A percentile compares a stretch with the other conserved stretches of the same genome.
Evolutionary conservation across 495 filamentous ascomycete genomes (phyloP).

Genomic region (Penicillium riverlandense): DNA sequence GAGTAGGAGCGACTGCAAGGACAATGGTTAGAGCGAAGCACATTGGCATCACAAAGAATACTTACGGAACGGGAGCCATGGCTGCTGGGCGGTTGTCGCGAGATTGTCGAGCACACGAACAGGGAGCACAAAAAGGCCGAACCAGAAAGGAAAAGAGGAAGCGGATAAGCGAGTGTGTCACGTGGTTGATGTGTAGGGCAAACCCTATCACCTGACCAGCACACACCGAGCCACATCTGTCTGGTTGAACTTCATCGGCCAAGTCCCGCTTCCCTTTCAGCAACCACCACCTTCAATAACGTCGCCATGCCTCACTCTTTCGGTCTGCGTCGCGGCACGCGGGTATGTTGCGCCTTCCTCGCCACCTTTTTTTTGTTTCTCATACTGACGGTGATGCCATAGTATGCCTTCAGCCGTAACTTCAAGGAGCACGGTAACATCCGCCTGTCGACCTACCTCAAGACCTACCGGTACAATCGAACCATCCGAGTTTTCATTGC

Average conservation of each 20-base stretch:
- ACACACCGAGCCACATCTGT: slow-evolving; percentile 4
- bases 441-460: slow-evolving; percentile 82
- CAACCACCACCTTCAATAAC: slow-evolving; percentile 41
- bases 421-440: slow-evolving; percentile 95
- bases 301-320: slow-evolving; percentile 89
- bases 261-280: slow-evolving; percentile 6
- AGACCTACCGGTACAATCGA: slow-evolving; percentile 70
- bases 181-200: neutral
- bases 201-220: slow-evolving; percentile 3
- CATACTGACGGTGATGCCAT: no score
- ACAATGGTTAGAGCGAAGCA: slow-evolving; percentile 25
- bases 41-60: slow-evolving; percentile 11
- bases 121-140: neutral
- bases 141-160: neutral
- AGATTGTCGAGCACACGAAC: slow-evolving; percentile 11
- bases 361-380: slow-evolving; percentile 1
- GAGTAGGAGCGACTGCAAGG: slow-evolving; percentile 61
- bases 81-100: slow-evolving; percentile 38
- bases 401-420: slow-evolving; percentile 87
- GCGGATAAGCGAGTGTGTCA: no score
- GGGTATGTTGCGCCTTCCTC: slow-evolving; percentile 44
- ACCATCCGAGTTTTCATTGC: slow-evolving; percentile 1
- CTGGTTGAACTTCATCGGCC: slow-evolving; percentile 2
- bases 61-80: slow-evolving; percentile 50
- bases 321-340: slow-evolving; percentile 91